Evolutionary conservation across 352 stramenopile species (phyloP).

Genomic region (Pythium inflatum): DNA sequence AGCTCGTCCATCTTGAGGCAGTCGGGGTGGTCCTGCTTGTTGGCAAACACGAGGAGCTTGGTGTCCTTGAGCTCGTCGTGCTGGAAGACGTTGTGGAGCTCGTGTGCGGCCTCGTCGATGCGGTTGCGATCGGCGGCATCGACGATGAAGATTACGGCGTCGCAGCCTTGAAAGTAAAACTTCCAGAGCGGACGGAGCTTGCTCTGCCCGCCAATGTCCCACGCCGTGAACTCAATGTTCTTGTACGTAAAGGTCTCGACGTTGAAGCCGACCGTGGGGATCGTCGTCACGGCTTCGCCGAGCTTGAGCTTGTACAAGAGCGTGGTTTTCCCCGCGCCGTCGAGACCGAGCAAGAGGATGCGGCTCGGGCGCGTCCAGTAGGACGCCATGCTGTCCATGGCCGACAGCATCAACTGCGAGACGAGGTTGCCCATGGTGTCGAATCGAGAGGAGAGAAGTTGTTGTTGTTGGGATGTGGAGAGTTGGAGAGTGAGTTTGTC

Average conservation of each 20-base stretch:
- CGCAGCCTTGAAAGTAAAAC: constrained; percentile 98
- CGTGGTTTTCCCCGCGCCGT: constrained; percentile 99
- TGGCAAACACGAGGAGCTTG: constrained; percentile 98
- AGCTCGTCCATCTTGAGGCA: too few species aligned
- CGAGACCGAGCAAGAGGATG: constrained; percentile 99
- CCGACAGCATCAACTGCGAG: too few species aligned
- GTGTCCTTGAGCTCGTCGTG: constrained; percentile 98
- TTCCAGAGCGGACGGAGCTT: constrained; percentile 95
- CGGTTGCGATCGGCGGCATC: constrained; percentile 99
- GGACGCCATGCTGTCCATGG: too few species aligned
- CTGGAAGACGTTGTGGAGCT: constrained; percentile 98
- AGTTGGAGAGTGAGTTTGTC: too few species aligned
- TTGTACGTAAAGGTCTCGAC: constrained; percentile 99
- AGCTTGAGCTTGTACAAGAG: constrained; percentile 97
- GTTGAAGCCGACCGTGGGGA: constrained; percentile 99
- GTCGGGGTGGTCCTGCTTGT: constrained; percentile 95
- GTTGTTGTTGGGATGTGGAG: too few species aligned
- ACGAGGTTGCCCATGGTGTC: too few species aligned
- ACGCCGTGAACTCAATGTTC: constrained; percentile 97
- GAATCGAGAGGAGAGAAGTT: too few species aligned
- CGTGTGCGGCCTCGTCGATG: constrained; percentile 97
- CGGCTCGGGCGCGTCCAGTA: too few species aligned
- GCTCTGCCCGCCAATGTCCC: constrained; percentile 99
- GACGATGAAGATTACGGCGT: constrained; percentile 98
- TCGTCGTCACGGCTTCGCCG: constrained; percentile 96